Percentiles rank a stretch among this genome's conserved stretches.
Evolutionary conservation across 805 yeast species (phyloP).

Genomic region (Hanseniaspora lachancei): DNA sequence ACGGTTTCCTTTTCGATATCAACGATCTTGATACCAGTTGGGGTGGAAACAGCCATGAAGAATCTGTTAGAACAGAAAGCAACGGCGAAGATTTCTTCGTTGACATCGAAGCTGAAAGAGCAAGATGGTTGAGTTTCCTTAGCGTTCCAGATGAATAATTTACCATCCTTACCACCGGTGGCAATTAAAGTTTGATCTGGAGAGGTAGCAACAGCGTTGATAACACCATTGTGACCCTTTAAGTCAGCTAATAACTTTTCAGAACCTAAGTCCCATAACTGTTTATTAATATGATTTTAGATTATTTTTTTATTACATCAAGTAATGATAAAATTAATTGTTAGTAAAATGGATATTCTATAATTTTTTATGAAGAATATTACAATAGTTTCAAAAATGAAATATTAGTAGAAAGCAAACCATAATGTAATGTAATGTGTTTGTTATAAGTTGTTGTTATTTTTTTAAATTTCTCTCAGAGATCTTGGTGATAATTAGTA

Average conservation of each 20-base stretch:
- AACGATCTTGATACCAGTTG: conserved; percentile 95
- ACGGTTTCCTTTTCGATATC: conserved; percentile 88
- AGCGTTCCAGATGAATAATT: conserved; percentile 96
- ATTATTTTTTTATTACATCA: neutral
- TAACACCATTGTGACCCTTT: conserved; percentile 99
- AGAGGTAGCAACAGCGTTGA: conserved; percentile 89
- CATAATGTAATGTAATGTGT: neutral
- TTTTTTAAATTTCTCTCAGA: conserved; percentile 43
- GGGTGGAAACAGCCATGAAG: conserved; percentile 99
- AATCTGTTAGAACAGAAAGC: conserved; percentile 99
- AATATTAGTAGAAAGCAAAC: neutral
- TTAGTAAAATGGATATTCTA: conserved; percentile 31
- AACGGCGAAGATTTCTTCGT: conserved; percentile 94
- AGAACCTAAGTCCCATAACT: conserved; percentile 90
- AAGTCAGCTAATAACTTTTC: conserved; percentile 85
- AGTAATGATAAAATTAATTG: conserved; percentile 18
- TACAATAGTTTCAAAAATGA: neutral
- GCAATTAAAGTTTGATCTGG: conserved; percentile 99
- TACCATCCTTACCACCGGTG: conserved; percentile 99
- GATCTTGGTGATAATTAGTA: conserved; percentile 90
- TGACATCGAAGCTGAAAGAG: conserved; percentile 75
- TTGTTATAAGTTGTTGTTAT: conserved; percentile 21
- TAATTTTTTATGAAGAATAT: neutral
- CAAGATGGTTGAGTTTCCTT: conserved; percentile 60
- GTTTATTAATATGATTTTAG: conserved; percentile 16